Conservation (phyloP, 2,329 filamentous ascomycete species). For the Lecanicillium sp. region DNA sequence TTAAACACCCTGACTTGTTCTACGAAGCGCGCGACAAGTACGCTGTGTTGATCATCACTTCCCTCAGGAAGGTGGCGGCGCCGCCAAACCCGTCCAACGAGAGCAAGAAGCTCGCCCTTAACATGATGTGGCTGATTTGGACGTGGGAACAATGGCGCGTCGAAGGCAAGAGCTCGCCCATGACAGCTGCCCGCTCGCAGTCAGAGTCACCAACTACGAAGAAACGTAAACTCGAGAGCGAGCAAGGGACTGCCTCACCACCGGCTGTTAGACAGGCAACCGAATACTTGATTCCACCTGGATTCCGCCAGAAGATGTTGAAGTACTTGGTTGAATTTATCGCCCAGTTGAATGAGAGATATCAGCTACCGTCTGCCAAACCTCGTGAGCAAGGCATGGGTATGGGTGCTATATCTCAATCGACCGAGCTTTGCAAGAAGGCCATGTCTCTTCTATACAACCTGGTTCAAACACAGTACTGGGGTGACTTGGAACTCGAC, state of each 20-base stretch:
- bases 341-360: conserved; percentile 79
- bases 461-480: conserved; percentile 77
- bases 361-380: conserved; percentile 64
- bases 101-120: conserved; percentile 82
- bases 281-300: conserved; percentile 61
- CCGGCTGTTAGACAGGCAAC: conserved; percentile 38
- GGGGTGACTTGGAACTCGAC: conserved; percentile 88
- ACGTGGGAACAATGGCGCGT: conserved; percentile 85
- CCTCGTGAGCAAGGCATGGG: conserved; percentile 44
- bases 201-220: conserved; percentile 65
- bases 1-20: conserved; percentile 85
- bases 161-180: conserved; percentile 40
- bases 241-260: conserved; percentile 44
- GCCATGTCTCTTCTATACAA: conserved; percentile 75
- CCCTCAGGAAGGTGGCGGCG: conserved; percentile 78
- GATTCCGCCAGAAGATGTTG: conserved; percentile 70
- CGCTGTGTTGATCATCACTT: conserved; percentile 78
- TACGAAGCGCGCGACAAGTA: conserved; percentile 94
- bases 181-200: conserved; percentile 23
- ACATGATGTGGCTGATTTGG: conserved; percentile 85
- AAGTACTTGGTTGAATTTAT: conserved; percentile 97
- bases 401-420: conserved; percentile 41
- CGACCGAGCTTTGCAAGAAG: conserved; percentile 77
- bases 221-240: conserved; percentile 72
- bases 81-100: conserved; percentile 82